Conservation (phyloP, 768 basidiomycete genomes). For the Cantharellus anzutake region DNA sequence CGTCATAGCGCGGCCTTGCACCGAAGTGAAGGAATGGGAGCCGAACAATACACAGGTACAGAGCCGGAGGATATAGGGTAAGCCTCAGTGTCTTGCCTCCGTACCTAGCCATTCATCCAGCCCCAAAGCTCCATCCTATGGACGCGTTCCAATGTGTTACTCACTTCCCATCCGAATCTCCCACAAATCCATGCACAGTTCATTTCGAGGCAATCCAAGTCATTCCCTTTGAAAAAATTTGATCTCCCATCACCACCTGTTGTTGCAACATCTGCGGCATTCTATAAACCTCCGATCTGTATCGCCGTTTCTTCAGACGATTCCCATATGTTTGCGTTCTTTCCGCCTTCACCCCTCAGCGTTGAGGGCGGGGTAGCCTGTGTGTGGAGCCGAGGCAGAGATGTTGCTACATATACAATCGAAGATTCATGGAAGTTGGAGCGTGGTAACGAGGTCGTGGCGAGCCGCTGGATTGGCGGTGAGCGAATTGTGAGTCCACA, state of each 20-base stretch:
- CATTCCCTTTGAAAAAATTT: neutral
- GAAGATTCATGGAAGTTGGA: neutral
- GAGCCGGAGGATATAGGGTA: too few relatives aligned
- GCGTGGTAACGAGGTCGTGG: conserved; percentile 1
- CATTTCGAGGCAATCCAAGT: neutral
- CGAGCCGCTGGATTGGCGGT: neutral
- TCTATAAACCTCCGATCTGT: neutral
- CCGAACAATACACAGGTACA: too few relatives aligned
- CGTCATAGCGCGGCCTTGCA: too few relatives aligned
- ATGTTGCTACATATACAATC: neutral
- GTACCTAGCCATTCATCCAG: too few relatives aligned
- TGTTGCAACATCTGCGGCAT: neutral
- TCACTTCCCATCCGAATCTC: neutral
- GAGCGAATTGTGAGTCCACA: neutral
- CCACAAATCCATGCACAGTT: neutral
- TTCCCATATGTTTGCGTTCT: neutral
- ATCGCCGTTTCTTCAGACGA: neutral
- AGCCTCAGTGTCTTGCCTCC: too few relatives aligned
- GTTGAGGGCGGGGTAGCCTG: neutral
- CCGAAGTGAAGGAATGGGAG: too few relatives aligned
- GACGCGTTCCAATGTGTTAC: neutral
- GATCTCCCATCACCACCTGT: neutral
- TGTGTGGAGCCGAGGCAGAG: neutral
- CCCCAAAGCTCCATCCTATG: neutral
- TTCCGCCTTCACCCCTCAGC: neutral